A percentile compares a stretch with the other conserved stretches of the same genome.
Evolutionary conservation across 345 rosid species (phyloP).

Genomic region (Tarenaya hassleriana): DNA sequence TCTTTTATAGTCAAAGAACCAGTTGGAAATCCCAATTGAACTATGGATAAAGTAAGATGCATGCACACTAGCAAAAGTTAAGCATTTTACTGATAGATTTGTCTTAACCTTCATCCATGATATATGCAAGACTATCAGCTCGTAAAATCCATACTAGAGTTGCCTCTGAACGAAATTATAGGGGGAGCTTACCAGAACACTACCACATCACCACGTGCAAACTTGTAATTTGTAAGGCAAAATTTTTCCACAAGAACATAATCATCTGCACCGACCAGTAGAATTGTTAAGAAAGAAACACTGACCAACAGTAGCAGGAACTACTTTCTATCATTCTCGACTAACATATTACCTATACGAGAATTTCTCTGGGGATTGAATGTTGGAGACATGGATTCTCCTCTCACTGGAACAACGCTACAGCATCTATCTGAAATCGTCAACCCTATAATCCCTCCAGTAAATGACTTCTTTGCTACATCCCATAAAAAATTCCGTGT

Average conservation of each 20-base stretch:
- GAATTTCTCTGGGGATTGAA: constrained; percentile 47
- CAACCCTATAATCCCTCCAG: constrained; percentile 52
- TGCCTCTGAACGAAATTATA: neutral
- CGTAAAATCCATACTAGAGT: too few species aligned
- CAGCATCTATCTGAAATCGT: constrained; percentile 64
- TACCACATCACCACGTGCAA: constrained; percentile 72
- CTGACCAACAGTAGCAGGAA: constrained; percentile 3
- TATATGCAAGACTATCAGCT: too few species aligned
- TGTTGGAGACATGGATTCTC: constrained; percentile 77
- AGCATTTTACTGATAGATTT: neutral
- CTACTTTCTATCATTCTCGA: neutral
- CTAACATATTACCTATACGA: constrained; percentile 20
- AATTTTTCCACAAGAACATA: constrained; percentile 68
- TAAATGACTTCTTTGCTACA: constrained; percentile 41
- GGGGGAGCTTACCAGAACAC: constrained; percentile 55
- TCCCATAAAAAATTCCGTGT: constrained; percentile 40
- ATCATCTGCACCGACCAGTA: constrained; percentile 63
- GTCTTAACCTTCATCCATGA: neutral
- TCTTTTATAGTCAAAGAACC: constrained; percentile 8
- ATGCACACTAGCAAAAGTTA: too few species aligned
- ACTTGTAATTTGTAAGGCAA: constrained; percentile 66
- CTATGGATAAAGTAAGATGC: too few species aligned
- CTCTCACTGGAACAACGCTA: constrained; percentile 51
- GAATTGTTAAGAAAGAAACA: constrained; percentile 14
- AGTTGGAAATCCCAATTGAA: too few species aligned